A percentile compares a stretch with the other conserved stretches of the same genome.
Evolutionary conservation across 2,329 filamentous ascomycete genomes (phyloP).

Genomic region (Alternaria gansuensis): DNA sequence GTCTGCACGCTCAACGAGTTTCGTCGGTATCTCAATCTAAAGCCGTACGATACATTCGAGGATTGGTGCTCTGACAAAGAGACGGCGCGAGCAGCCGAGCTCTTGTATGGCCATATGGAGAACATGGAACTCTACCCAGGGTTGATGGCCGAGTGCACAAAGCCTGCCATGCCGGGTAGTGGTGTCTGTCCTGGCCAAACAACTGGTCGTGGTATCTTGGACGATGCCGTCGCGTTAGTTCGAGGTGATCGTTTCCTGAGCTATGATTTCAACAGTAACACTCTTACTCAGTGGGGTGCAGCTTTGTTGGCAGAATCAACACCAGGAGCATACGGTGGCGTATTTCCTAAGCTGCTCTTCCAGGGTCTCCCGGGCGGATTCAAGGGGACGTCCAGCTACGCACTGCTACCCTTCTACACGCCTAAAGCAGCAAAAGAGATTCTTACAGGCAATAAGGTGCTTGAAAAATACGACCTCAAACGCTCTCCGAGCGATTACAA

Average conservation of each 20-base stretch:
- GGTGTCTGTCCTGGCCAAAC: conserved; percentile 74
- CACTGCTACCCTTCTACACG: conserved; percentile 62
- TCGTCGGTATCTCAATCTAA: conserved; percentile 80
- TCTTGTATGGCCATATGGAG: conserved; percentile 75
- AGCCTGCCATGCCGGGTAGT: conserved; percentile 73
- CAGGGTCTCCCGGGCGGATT: conserved; percentile 59
- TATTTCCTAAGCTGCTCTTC: conserved; percentile 56
- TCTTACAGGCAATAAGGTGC: conserved; percentile 57
- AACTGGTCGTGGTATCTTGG: conserved; percentile 76
- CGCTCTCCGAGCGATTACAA: conserved; percentile 54
- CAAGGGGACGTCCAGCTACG: conserved; percentile 60
- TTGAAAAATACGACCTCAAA: conserved; percentile 58
- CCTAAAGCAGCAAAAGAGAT: conserved; percentile 60
- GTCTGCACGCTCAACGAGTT: conserved; percentile 84
- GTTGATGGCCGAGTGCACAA: conserved; percentile 77
- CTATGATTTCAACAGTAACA: conserved; percentile 63
- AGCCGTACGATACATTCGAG: conserved; percentile 78
- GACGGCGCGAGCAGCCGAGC: conserved; percentile 67
- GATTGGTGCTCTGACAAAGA: conserved; percentile 81
- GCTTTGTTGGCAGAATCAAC: conserved; percentile 53
- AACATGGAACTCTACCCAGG: conserved; percentile 82
- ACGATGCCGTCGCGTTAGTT: conserved; percentile 77
- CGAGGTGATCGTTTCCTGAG: conserved; percentile 81
- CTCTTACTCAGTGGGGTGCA: conserved; percentile 60
- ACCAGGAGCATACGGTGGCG: conserved; percentile 58